Evolutionary conservation across 2,329 filamentous ascomycete genomes (phyloP), one percentile per base, ranked within the genome.

Genomic region (Verticillium zaregamsianum): DNA sequence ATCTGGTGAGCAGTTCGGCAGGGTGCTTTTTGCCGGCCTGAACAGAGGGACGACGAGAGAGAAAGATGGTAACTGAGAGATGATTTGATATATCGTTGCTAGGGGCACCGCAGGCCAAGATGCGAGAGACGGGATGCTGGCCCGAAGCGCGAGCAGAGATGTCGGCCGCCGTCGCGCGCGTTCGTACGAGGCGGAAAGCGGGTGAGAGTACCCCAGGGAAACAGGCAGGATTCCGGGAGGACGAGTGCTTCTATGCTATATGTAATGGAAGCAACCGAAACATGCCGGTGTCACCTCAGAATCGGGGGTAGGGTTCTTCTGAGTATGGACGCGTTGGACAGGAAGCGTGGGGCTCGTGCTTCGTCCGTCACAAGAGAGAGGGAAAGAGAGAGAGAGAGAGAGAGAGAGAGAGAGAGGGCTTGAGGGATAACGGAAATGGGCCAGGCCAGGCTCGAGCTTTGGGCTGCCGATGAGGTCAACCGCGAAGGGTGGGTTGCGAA

Each of bases 201-300:
- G 20, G 17, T 11, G n/a, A 37, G 23, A 14, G 17, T 25, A 23
- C 17, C n/a, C 55, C 31, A 32, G 55, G 12, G 12, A 25, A 49
- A 8, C 20, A 49, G 20, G 45, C 45, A 3, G 45, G 20, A n/a
- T 49, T 23, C 45, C 20, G 45, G 45, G 45, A 49, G 20, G 57
- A 54, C 58, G 58, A 59, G 31, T 31, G 31, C 45, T 32, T 59
- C 39, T 59, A 33, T 54, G 31, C 49, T 52, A 54, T 59, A 59
- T 58, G 61, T 59, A 60, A 62, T 60, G 49, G 63, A 65, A 61
- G 61, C 65, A 66, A 72, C 68, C 72, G 72, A 74, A 74, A 75
- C 74, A 76, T 69, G 68, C 61, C 68, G 63, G 73, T 75, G 72
- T 71, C 69, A 76, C 74, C 64, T 60, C 59, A 59, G 14, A 55